Base-by-base conservation (phyloP, 2,329 filamentous ascomycete genomes). In the Fusarium succisae region DNA sequence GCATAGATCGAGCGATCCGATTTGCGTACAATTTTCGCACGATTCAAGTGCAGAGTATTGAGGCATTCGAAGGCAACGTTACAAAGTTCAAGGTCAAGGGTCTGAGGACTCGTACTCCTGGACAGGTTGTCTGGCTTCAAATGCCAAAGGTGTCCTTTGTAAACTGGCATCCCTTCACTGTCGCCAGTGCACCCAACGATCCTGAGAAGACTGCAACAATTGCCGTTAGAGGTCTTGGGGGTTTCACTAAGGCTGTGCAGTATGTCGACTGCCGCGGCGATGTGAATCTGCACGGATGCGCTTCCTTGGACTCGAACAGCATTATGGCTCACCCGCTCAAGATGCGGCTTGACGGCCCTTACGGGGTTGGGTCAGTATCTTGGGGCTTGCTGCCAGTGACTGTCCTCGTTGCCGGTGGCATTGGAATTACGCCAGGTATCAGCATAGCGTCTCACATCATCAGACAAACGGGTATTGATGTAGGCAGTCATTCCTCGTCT, bases 11-110 rank as follows among this genome's bases (percentile, higher is more conserved):
- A 6, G 32, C 32, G 1, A 38, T 51, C 10, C 56, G 56, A 51
- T 30, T 51, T 13, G 17, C 32, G 3, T 38, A 38, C 22, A 59
- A 51, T 7, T 51, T 51, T 2, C 56, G 43, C 11, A 13, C 22
- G 4, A 24, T 59, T 2, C 32, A 59, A 18, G 56, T 59, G 7
- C 32, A 38, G 20, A 59, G 56, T n/a, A 10, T 59, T 6, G 32
- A 59, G 12, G 13, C n/a, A 17, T 59, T 47, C 1, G 43, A 59
- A 1, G 56, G 56, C 12, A 37, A 38, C 12, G 20, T 59, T 0
- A 59, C 41, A 18, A 59, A 59, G 24, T 59, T 59, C 43, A 51
- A 59, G 41, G 43, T 59, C 11, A 59, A 59, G 4, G 56, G 56
- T 24, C 8, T 59, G 17, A 50, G 17, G 20, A 38, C 18, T 20